Conservation (phyloP, 2,329 filamentous ascomycete genomes). For the Penicillium sp. region DNA sequence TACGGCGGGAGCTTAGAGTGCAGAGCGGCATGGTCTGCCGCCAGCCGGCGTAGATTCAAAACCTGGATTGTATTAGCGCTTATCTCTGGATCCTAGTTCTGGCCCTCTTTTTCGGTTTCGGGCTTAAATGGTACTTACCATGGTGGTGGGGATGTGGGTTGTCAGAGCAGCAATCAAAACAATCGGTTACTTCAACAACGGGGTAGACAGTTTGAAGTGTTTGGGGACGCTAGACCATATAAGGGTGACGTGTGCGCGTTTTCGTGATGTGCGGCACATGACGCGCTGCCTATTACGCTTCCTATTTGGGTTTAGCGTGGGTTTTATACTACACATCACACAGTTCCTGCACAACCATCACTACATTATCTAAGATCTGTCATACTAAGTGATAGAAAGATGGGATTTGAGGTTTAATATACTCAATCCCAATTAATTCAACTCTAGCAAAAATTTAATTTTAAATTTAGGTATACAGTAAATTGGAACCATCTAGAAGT, state of each 20-base stretch:
- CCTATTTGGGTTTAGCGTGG: conserved; percentile 14
- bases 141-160: conserved; percentile 6
- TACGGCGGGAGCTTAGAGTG: conserved; percentile 60
- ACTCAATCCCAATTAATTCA: no score
- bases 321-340: not conserved
- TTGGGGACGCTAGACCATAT: conserved; percentile 18
- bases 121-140: conserved; percentile 19
- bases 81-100: not conserved
- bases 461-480: not conserved
- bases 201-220: conserved; percentile 6
- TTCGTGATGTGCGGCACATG: conserved; percentile 4
- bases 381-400: not conserved
- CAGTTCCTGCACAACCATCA: not conserved
- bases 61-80: conserved; percentile 25
- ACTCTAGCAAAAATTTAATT: not conserved
- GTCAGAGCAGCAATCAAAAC: conserved; percentile 10
- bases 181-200: conserved; percentile 25
- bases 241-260: conserved; percentile 17
- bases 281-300: conserved; percentile 19
- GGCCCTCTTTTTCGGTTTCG: not conserved
- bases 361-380: no score
- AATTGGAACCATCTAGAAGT: not conserved
- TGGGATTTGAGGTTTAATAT: not conserved
- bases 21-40: conserved; percentile 59
- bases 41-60: conserved; percentile 56